Base-by-base conservation (phyloP, 140 eudicot species). In the Erigeron philadelphicus region DNA sequence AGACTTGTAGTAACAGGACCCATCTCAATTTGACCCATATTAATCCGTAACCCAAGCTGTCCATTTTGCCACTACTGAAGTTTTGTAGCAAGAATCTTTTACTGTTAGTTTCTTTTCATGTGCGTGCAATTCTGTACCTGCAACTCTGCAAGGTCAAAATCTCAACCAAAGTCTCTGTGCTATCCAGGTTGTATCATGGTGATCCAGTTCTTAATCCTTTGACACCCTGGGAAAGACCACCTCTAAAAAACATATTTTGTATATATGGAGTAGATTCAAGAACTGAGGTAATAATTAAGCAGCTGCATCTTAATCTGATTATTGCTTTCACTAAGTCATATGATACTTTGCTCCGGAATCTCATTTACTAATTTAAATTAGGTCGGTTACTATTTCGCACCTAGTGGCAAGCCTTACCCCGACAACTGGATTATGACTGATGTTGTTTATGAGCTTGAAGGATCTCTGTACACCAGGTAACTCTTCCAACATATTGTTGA, bases 191-290 rank as follows among this genome's bases (percentile, higher is more conserved):
- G 66, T 91, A 91, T 80, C 98, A 80, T 66, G 78, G 66, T 8
- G 92, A 91, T 91, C 91, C 91, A 8, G 85, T 92, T 83, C 46
- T 92, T 70, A 92, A 92, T 81, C 98, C 98, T 46, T 79, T 92
- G 68, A 86, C 96, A 35, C 98, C 98, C 56, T 92, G 98, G 98
- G 98, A 92, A 48, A 84, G 98, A 80, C 98, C 98, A 66, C 98
- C 98, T 61, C 57, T 92, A 72, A 92, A 92, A 83, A 92, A 92
- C 78, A 80, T 92, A 52, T 92, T 86, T 67, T 92, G 98, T 68
- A 92, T 92, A 66, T 92, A 92, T 69, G 98, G 98, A 75, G 80
- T 80, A 71, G 98, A 92, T 83, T 67, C 65, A 46, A 92, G 84
- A 77, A 92, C 98, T 44, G 98, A 88, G 95, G 97, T 90, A 83